phyloP scores from a whole-genome alignment of 164 flowering plant genomes.

The Santalum album region DNA sequence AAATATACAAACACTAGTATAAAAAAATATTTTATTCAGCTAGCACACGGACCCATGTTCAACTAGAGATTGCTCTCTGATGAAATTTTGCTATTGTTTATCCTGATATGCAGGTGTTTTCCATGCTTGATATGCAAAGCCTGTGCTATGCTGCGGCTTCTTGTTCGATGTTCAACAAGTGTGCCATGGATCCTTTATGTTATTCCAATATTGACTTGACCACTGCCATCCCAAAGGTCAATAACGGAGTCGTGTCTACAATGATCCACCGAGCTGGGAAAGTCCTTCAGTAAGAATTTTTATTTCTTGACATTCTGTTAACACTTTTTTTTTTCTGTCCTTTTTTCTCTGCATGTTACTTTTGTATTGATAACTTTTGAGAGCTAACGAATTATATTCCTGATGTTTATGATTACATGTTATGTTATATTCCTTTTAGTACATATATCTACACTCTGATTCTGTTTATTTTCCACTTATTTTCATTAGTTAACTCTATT shows the following conservation, averaged over 20 bases:
- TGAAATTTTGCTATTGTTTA: neutral
- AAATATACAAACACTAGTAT: no score
- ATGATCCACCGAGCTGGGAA: slow-evolving; percentile 87
- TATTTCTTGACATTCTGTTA: neutral
- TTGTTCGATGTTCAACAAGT: slow-evolving; percentile 77
- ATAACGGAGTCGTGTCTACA: slow-evolving; percentile 65
- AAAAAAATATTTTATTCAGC: neutral
- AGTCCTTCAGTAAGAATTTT: slow-evolving; percentile 47
- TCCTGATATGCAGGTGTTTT: slow-evolving; percentile 57
- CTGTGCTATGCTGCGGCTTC: slow-evolving; percentile 72
- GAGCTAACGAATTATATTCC: no score
- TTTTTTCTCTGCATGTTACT: no score
- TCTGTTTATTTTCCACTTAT: no score
- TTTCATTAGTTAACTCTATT: no score
- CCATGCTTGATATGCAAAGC: slow-evolving; percentile 79
- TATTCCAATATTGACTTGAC: slow-evolving; percentile 74
- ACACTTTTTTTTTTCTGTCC: no score
- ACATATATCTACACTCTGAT: no score
- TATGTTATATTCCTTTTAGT: no score
- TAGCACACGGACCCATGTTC: neutral
- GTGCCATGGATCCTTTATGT: slow-evolving; percentile 79
- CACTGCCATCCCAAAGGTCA: slow-evolving; percentile 63
- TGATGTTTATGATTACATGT: no score
- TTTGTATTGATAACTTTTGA: no score
- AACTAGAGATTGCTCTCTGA: no score